These are phyloP conservation scores for Ambrosiella cleistominuta DNA, from an alignment of 2,329 filamentous ascomycete genomes.

Conservation along the genomic window DNA sequence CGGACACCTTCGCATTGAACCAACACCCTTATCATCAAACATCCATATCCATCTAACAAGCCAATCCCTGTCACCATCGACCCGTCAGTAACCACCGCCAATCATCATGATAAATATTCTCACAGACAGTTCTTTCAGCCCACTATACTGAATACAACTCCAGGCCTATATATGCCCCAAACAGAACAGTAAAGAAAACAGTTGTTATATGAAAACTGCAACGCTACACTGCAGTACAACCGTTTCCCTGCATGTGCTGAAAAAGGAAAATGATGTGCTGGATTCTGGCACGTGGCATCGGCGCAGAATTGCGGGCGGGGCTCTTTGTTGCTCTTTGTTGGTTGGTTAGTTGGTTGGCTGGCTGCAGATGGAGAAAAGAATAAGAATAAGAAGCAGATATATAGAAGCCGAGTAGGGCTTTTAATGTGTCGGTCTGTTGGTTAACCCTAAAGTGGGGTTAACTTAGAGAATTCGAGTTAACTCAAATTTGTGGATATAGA, in stretches of 20 bases:
- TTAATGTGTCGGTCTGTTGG: no score
- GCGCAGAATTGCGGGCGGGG: not conserved
- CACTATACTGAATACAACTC: not conserved
- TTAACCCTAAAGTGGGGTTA: no score
- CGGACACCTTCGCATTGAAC: not conserved
- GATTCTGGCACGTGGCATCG: not conserved
- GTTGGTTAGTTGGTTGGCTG: not conserved
- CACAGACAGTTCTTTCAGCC: not conserved
- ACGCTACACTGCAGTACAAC: not conserved
- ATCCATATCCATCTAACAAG: not conserved
- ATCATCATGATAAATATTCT: no score
- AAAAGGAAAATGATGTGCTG: not conserved
- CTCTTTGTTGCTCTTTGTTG: not conserved
- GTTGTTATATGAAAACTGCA: not conserved
- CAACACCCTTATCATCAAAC: not conserved
- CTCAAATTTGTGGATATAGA: no score
- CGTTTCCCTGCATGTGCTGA: not conserved
- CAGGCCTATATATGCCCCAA: not conserved
- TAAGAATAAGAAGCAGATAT: no score
- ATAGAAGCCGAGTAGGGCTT: no score
- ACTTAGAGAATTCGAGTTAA: no score
- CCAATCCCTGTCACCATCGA: no score
- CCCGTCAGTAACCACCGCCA: no score
- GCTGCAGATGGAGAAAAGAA: not conserved
- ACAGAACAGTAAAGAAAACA: not conserved